phyloP scores from a whole-genome alignment of 257 asterid species.

The Leptodermis oblonga region DNA sequence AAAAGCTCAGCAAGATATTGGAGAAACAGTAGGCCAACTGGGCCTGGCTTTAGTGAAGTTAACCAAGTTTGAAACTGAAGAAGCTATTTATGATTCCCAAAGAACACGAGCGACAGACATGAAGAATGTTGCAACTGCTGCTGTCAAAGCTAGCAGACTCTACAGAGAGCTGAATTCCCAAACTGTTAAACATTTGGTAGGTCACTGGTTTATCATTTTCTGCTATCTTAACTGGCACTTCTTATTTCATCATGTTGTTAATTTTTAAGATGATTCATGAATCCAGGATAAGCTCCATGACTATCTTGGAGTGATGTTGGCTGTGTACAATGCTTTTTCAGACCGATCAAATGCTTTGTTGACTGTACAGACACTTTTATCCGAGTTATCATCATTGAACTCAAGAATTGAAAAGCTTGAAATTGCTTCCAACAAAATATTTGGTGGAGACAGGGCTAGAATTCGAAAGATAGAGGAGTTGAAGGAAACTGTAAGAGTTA shows the following conservation, averaged over 20 bases:
- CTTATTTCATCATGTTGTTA: not conserved
- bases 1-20: slow-evolving; percentile 91
- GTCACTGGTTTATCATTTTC: slow-evolving; percentile 5
- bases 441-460: slow-evolving; percentile 93
- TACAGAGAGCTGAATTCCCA: slow-evolving; percentile 89
- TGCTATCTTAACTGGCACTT: not conserved
- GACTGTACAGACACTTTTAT: slow-evolving; percentile 83
- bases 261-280: not conserved
- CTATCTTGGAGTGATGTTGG: slow-evolving; percentile 86
- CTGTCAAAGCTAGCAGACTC: slow-evolving; percentile 96
- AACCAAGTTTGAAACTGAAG: slow-evolving; percentile 93
- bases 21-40: slow-evolving; percentile 93
- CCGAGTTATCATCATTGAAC: slow-evolving; percentile 70
- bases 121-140: slow-evolving; percentile 94
- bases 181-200: slow-evolving; percentile 94
- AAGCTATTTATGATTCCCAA: slow-evolving; percentile 78
- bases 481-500: slow-evolving; percentile 63
- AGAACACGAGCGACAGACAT: slow-evolving; percentile 74
- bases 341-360: slow-evolving; percentile 86
- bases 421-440: slow-evolving; percentile 88
- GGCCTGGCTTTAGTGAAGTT: slow-evolving; percentile 90
- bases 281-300: slow-evolving; percentile 92
- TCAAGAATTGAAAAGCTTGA: slow-evolving; percentile 86
- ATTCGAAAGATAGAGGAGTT: slow-evolving; percentile 87
- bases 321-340: slow-evolving; percentile 86